Percentiles rank a stretch among this genome's conserved stretches.
Evolutionary conservation across 495 filamentous ascomycete species (phyloP).

Genomic region (Penicillium mononematosum): DNA sequence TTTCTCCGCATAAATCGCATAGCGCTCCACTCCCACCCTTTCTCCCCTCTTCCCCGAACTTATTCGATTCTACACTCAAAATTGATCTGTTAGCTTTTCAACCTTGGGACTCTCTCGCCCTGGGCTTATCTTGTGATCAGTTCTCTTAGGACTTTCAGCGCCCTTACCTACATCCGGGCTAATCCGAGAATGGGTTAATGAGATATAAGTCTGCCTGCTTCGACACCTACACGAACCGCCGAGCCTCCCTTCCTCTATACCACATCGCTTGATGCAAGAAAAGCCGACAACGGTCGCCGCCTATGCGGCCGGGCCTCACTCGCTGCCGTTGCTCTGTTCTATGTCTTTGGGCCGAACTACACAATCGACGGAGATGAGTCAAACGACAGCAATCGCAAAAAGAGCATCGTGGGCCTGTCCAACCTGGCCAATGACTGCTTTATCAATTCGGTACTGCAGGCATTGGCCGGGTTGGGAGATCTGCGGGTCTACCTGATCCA

Average conservation of each 20-base stretch:
- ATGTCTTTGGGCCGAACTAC: constrained; percentile 94
- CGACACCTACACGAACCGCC: constrained; percentile 15
- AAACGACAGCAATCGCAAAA: constrained; percentile 66
- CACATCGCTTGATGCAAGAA: constrained; percentile 67
- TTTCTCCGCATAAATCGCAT: constrained; percentile 29
- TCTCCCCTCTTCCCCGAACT: constrained; percentile 25
- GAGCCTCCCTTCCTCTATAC: constrained; percentile 8
- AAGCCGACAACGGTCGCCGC: constrained; percentile 81
- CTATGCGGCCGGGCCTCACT: constrained; percentile 94
- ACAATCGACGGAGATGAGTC: constrained; percentile 79
- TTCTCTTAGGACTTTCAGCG: not conserved
- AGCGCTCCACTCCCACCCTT: constrained; percentile 22
- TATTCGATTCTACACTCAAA: constrained; percentile 12
- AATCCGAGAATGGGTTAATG: constrained; percentile 16
- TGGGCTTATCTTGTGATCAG: not conserved
- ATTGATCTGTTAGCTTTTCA: not conserved
- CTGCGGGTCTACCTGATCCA: constrained; percentile 87
- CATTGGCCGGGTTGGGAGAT: constrained; percentile 89
- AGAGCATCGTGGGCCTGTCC: constrained; percentile 81
- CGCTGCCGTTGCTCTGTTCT: constrained; percentile 92
- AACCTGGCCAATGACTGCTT: constrained; percentile 99
- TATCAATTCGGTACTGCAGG: constrained; percentile 96
- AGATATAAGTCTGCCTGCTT: constrained; percentile 16
- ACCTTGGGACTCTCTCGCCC: not conserved
- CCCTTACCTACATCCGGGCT: not conserved